A percentile compares a stretch with the other conserved stretches of the same genome.
Conservation (phyloP, 257 asterid species). For the Hygrophila difformis region DNA sequence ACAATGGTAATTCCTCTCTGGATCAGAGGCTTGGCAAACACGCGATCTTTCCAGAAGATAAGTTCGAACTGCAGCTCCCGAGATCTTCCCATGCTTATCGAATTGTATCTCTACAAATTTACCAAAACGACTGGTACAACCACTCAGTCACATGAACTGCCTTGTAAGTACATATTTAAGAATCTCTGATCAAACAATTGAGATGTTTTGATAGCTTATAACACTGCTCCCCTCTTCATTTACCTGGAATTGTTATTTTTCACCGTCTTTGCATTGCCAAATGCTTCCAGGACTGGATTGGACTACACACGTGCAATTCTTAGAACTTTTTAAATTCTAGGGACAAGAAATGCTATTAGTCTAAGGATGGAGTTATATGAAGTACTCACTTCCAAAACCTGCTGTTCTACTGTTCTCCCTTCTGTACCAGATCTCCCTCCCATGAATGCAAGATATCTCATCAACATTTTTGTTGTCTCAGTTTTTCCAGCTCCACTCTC, state of each 20-base stretch:
- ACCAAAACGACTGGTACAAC: conserved; percentile 86
- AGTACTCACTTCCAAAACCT: conserved; percentile 80
- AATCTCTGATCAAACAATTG: conserved; percentile 4
- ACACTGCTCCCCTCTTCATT: conserved; percentile 11
- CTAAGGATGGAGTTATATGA: conserved; percentile 11
- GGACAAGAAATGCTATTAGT: conserved; percentile 9
- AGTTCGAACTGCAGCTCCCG: conserved; percentile 96
- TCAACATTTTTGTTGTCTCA: conserved; percentile 90
- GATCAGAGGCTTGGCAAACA: conserved; percentile 93
- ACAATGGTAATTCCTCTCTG: conserved; percentile 93
- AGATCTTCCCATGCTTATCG: conserved; percentile 82
- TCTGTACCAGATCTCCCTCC: conserved; percentile 90
- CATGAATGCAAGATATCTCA: conserved; percentile 95
- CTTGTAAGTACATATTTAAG: conserved; percentile 30
- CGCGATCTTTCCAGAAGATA: conserved; percentile 93
- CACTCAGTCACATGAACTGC: conserved; percentile 38
- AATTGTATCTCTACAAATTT: conserved; percentile 96
- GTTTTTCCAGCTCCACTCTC: conserved; percentile 99
- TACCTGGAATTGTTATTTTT: conserved; percentile 95
- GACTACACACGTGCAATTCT: conserved; percentile 40
- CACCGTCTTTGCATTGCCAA: conserved; percentile 93
- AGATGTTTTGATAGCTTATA: neutral
- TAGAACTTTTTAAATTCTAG: conserved; percentile 13
- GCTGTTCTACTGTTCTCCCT: conserved; percentile 96
- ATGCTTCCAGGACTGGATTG: conserved; percentile 95